A percentile compares a stretch with the other conserved stretches of the same genome.
Conservation (phyloP, 768 basidiomycete species). For the Russula brevipes region DNA sequence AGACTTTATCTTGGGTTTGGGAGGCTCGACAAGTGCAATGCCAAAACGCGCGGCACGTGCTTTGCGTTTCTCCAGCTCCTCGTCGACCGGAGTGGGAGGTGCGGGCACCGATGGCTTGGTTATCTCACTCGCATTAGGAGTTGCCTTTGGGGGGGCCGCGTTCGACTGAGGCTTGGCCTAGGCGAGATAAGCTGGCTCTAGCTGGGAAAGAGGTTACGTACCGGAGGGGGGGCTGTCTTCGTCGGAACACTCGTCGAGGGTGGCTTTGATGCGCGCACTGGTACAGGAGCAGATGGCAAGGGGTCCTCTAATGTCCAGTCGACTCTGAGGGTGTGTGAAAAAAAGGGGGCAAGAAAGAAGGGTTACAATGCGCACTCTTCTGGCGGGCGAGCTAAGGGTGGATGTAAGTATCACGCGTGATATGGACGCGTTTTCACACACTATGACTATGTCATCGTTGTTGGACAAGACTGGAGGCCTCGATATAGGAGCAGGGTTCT, state of each 20-base stretch:
- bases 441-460: conserved; percentile 34
- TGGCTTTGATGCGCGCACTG: conserved; percentile 5
- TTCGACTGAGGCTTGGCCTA: conserved; percentile 9
- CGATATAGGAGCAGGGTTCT: conserved; percentile 11
- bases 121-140: background rate
- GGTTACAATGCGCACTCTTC: conserved; percentile 28
- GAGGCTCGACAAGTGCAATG: conserved; percentile 51
- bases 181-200: background rate
- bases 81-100: conserved; percentile 33
- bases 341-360: background rate
- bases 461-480: conserved; percentile 6
- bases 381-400: conserved; percentile 32
- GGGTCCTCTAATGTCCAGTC: conserved; percentile 10
- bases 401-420: conserved; percentile 6
- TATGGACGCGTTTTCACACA: conserved; percentile 17
- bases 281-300: background rate
- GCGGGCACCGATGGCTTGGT: conserved; percentile 6
- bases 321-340: conserved; percentile 1
- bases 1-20: conserved; percentile 28
- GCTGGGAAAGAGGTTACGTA: background rate
- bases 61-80: conserved; percentile 53
- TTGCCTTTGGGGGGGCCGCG: background rate
- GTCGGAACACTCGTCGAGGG: background rate
- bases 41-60: conserved; percentile 67
- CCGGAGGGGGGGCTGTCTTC: background rate